Base-by-base conservation (phyloP, 805 yeast species). In the Suhomyces xylopsoci region DNA sequence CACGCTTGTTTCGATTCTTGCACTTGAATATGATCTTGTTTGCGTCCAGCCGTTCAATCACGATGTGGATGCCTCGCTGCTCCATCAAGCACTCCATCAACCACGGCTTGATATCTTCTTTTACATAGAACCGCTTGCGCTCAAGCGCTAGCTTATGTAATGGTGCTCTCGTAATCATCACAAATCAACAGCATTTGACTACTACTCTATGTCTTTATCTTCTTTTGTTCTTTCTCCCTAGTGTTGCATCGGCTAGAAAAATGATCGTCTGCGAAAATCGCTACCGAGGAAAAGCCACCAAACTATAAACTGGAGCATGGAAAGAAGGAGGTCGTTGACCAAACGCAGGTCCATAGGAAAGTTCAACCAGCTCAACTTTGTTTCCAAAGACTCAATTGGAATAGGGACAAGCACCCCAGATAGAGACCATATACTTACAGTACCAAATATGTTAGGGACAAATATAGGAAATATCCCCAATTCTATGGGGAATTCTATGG, bases 1-100 rank as follows among this genome's bases (percentile, higher is more conserved):
- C 42, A 3, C 42, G 20, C 32, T 42, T 54, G 38, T 42, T 30
- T 34, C 52, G 51, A 30, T 78, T 73, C 57, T 81, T 83, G 62
- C 89, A 84, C 60, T 81, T 80, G 68, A 84, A 84, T 15, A 83
- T 81, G 17, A 84, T 82, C 64, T 84, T 84, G 44, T 79, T 69
- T 47, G 74, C 78, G 64, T 84, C 89, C 3, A 85, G 80, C 28
- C 89, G 67, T 67, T 82, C 88, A 51, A 84, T 83, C 14, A 82
- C 88, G 10, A 84, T 72, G 51, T 76, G 76, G 41, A 82, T 77
- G 5, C 85, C 84, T 55, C 73, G 74, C 7, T 73, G 66, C n/a
- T 69, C 67, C 48, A 77, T 69, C 51, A 81, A 74, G 47, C 73
- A 66, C 8, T 60, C 53, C 57, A 75, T 82, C 49, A 84, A 65